Conservation (phyloP, 768 basidiomycete genomes). For the Ramaria sp. region DNA sequence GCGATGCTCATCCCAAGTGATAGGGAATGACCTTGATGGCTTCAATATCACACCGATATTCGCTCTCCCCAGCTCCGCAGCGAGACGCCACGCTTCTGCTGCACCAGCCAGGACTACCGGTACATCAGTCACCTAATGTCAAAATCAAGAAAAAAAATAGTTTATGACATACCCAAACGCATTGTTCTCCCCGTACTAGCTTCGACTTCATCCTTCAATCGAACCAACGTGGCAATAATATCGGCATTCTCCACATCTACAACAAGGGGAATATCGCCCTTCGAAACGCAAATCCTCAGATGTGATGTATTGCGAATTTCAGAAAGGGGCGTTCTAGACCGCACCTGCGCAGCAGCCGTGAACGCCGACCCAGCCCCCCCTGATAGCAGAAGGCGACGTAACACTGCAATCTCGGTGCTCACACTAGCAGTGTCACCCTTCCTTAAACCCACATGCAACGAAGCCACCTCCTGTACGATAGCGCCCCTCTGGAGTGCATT, state of each 20-base stretch:
- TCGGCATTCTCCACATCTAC: slow-evolving; percentile 56
- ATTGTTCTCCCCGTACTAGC: slow-evolving; percentile 43
- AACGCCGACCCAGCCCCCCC: slow-evolving; percentile 10
- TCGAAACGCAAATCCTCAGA: background rate
- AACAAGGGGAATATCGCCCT: slow-evolving; percentile 26
- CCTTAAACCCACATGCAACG: slow-evolving; percentile 44
- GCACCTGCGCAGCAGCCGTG: slow-evolving; percentile 23
- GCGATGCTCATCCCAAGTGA: slow-evolving; percentile 22
- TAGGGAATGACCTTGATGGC: slow-evolving; percentile 25
- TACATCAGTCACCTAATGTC: background rate
- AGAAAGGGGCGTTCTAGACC: slow-evolving; percentile 6
- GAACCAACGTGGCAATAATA: slow-evolving; percentile 58
- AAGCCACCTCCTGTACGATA: slow-evolving; percentile 51
- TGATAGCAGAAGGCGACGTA: slow-evolving; percentile 21
- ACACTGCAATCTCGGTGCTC: slow-evolving; percentile 24
- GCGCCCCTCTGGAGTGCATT: slow-evolving; percentile 52
- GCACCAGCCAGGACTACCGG: slow-evolving; percentile 54
- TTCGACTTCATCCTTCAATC: slow-evolving; percentile 59
- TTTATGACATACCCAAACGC: background rate
- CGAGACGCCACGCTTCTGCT: slow-evolving; percentile 53
- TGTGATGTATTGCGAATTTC: background rate
- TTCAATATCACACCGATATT: slow-evolving; percentile 28
- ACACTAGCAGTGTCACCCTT: slow-evolving; percentile 19
- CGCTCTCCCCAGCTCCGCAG: slow-evolving; percentile 48
- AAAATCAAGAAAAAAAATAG: background rate